Percentiles rank a stretch among this genome's conserved stretches.
Evolutionary conservation across 495 filamentous ascomycete species (phyloP).

Genomic region (Talaromyces stipitatus): DNA sequence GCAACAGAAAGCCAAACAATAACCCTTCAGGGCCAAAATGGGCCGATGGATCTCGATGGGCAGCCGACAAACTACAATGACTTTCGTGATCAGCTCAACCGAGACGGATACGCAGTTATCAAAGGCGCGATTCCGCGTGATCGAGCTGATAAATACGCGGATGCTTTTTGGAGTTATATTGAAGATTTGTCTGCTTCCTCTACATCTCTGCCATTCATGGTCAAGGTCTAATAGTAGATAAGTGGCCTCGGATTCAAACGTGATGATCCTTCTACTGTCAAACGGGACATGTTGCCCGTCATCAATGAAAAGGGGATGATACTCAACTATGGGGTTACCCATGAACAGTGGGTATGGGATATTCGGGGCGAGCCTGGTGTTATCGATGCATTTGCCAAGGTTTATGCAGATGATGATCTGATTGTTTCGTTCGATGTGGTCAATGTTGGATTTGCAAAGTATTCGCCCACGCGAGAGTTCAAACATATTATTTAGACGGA

Average conservation of each 20-base stretch:
- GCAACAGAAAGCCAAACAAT: too few relatives aligned
- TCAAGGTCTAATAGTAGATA: neutral
- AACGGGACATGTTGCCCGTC: slow-evolving; percentile 26
- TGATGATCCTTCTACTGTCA: slow-evolving; percentile 27
- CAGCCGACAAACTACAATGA: slow-evolving; percentile 15
- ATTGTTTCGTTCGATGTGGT: slow-evolving; percentile 39
- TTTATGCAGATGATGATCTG: slow-evolving; percentile 31
- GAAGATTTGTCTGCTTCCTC: neutral
- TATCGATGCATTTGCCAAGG: slow-evolving; percentile 29
- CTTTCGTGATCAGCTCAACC: slow-evolving; percentile 25
- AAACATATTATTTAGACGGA: neutral
- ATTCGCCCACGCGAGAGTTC: too few relatives aligned
- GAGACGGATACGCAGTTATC: slow-evolving; percentile 36
- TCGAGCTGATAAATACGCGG: slow-evolving; percentile 26
- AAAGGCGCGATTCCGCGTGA: slow-evolving; percentile 36
- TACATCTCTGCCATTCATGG: neutral
- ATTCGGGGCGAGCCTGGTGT: slow-evolving; percentile 34
- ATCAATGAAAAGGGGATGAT: slow-evolving; percentile 38
- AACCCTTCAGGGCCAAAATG: neutral
- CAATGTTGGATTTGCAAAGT: slow-evolving; percentile 34
- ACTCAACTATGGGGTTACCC: slow-evolving; percentile 29
- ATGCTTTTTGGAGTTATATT: slow-evolving; percentile 7
- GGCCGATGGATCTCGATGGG: neutral
- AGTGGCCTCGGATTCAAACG: slow-evolving; percentile 32
- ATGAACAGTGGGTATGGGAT: slow-evolving; percentile 38